Percentiles rank a stretch among this genome's conserved stretches.
Evolutionary conservation across 352 stramenopile species (phyloP).

Genomic region (Phytophthora pluvialis): DNA sequence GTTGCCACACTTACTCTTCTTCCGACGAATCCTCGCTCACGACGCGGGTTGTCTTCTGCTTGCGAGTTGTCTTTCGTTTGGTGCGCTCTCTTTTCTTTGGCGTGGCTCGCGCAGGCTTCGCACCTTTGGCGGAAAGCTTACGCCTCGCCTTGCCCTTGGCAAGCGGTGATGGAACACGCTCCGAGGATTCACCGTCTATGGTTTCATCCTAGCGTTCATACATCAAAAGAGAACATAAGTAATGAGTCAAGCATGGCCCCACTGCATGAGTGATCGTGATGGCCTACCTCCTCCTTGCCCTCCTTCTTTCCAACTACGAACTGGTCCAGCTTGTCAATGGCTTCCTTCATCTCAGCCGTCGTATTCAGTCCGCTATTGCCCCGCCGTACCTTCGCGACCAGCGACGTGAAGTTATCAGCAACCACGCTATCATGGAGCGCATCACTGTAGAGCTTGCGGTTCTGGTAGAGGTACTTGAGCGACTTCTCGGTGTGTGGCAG

Average conservation of each 20-base stretch:
- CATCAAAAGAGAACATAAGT: background rate
- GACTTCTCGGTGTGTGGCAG: conserved; percentile 95
- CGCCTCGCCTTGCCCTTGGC: conserved; percentile 40
- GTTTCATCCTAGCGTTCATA: conserved; percentile 24
- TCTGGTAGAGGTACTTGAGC: conserved; percentile 92
- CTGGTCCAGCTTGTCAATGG: conserved; percentile 73
- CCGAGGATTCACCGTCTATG: conserved; percentile 23
- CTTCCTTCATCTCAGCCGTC: conserved; percentile 77
- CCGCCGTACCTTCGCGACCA: conserved; percentile 73
- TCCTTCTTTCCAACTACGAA: conserved; percentile 60
- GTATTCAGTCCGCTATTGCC: conserved; percentile 42
- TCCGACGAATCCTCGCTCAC: conserved; percentile 37
- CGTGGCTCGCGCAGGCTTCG: conserved; percentile 23
- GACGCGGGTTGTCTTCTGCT: conserved; percentile 31
- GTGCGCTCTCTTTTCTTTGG: conserved; percentile 40
- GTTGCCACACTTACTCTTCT: conserved; percentile 27
- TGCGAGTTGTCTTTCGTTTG: conserved; percentile 37
- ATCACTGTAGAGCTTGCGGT: conserved; percentile 89
- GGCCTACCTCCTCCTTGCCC: conserved; percentile 56
- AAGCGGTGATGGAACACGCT: conserved; percentile 38
- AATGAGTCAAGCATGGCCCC: background rate
- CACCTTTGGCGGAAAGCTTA: conserved; percentile 32
- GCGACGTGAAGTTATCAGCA: conserved; percentile 89
- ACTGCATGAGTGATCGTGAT: background rate
- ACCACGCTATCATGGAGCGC: conserved; percentile 93